Evolutionary conservation across 2,329 filamentous ascomycete genomes (phyloP).

Genomic region (Erysiphe neolycopersici): DNA sequence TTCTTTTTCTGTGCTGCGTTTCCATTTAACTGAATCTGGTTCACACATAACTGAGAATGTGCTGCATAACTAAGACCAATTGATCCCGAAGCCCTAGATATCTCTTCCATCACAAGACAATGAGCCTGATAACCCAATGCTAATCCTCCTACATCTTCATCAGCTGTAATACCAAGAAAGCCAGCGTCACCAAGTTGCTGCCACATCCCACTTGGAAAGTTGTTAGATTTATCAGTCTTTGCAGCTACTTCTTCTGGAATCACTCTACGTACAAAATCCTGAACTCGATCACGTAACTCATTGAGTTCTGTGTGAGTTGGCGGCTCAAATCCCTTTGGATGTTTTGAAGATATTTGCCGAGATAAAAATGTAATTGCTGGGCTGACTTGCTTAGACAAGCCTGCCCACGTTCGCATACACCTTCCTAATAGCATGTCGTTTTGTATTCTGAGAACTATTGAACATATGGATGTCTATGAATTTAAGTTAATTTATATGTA

Average conservation of each 20-base stretch:
- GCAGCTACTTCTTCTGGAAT: slow-evolving; percentile 63
- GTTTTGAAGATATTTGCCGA: slow-evolving; percentile 36
- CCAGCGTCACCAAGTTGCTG: slow-evolving; percentile 74
- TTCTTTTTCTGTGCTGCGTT: slow-evolving; percentile 49
- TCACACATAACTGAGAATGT: slow-evolving; percentile 87
- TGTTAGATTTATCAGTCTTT: slow-evolving; percentile 60
- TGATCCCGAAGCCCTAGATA: slow-evolving; percentile 60
- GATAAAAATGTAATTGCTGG: too few relatives aligned
- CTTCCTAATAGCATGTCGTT: too few relatives aligned
- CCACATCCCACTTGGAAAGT: slow-evolving; percentile 83
- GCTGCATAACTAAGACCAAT: slow-evolving; percentile 85
- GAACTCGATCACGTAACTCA: slow-evolving; percentile 25
- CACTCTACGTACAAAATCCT: slow-evolving; percentile 68
- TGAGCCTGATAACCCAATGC: slow-evolving; percentile 93
- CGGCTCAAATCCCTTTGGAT: slow-evolving; percentile 33
- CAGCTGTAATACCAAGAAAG: slow-evolving; percentile 76
- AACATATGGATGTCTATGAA: too few relatives aligned
- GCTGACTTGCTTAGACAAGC: too few relatives aligned
- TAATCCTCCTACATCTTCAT: slow-evolving; percentile 73
- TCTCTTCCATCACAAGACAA: slow-evolving; percentile 83
- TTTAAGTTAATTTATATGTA: too few relatives aligned
- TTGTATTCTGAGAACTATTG: too few relatives aligned
- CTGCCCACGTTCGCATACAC: too few relatives aligned
- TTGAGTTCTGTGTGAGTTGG: slow-evolving; percentile 23
- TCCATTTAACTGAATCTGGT: slow-evolving; percentile 84